Base-by-base conservation (phyloP, 2,329 filamentous ascomycete species). In the Fusarium sp. region DNA sequence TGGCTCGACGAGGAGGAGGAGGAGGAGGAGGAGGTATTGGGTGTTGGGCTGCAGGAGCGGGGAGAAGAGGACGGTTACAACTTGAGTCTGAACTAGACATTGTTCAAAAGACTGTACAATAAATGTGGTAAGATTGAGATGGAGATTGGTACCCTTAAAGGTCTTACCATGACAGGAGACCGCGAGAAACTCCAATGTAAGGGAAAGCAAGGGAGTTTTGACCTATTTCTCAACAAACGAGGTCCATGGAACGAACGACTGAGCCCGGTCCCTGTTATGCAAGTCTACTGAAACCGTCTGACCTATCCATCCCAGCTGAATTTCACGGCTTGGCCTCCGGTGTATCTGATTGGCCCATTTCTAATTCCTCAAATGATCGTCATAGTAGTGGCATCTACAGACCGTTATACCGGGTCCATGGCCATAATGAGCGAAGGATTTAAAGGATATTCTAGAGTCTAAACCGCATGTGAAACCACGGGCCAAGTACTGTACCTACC, bases 1-100 rank as follows among this genome's bases (percentile, higher is more conserved):
- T 0, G 1, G 6, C 2, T 2, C 18, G 59, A 11, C 27, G 20
- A 29, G 4, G 7, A 8, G 6, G 1, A 16, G 63, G 6, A 8
- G 63, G 6, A 8, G 64, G 24, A 24, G 24, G 24, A 25, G 24
- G 6, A 12, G 49, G 16, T 2, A 4, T 10, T 11, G 14, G 38
- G 5, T 22, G 32, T 4, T 18, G 25, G 15, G 25, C 8, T 25
- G 6, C 5, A 8, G 6, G 1, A n/a, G 64, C 43, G 11, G 65
- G 64, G 12, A 68, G 59, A 20, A 68, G 44, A 24, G 18, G 7
- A 7, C 64, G 63, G 6, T 46, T 45, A 4, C 22, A 20, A 20
- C 6, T 3, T 32, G 43, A 30, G 12, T 38, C 24, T 5, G 10
- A 16, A 1, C 12, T 5, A 6, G 58, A 11, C 65, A 68, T 68